Base-by-base conservation (phyloP, 805 yeast species). In the Tetrapisispora arboricola region DNA sequence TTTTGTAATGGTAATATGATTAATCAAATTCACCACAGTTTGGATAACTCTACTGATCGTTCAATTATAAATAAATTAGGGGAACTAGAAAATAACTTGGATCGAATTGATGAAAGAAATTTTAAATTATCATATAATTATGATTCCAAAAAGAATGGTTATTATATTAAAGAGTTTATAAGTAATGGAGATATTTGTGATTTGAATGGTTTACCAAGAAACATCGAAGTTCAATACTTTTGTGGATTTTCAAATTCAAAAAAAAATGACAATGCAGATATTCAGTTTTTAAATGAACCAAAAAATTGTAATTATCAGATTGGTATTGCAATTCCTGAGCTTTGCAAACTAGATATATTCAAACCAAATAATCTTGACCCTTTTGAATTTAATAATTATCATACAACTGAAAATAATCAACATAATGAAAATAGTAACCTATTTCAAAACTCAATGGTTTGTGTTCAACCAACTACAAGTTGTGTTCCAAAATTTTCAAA, bases 131-230 rank as follows among this genome's bases (percentile, higher is more conserved):
- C 44, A 5, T 50, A 64, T 18, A 50, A 49, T 30, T 34, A 34
- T 25, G 37, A 25, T 34, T 34, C 29, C 10, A 34, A 34, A 12
- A 51, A 60, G 17, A 63, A 61, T n/a, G 53, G 58, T 32, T 54
- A 55, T 32, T 58, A 60, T 36, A 43, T 61, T 3, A 55, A 56
- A 37, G 57, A 60, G 33, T 33, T 43, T 11, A 54, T 78, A 54
- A 60, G 59, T 43, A 42, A 62, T 57, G 92, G 90, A 7, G 71
- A 71, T 16, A 40, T 63, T 4, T 82, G 92, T 59, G 84, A 76
- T 49, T 54, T 76, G 36, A 78, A 83, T 0, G 67, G 67, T 2
- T 54, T 60, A 20, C 72, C 72, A 2, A 67, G 90, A 39, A 53
- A 64, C 3, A 63, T 73, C 3, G 82, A 78, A 43, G 61, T 82